A percentile compares a stretch with the other conserved stretches of the same genome.
These are phyloP conservation scores for Cyberlindnera veronae DNA, from an alignment of 805 yeast genomes.

Conservation along the genomic window DNA sequence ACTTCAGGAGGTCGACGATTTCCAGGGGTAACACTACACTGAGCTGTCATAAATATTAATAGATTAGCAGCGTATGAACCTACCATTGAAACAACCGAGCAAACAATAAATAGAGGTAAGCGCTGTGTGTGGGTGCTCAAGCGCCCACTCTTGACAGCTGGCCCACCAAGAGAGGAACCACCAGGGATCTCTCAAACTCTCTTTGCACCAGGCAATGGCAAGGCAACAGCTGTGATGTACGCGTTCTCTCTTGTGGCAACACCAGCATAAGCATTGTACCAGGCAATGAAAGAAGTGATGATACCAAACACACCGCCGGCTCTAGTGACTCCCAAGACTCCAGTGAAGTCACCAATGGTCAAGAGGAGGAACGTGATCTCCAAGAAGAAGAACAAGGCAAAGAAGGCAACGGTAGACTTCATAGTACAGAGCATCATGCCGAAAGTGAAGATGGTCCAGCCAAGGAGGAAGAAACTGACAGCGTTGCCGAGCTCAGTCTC, in stretches of 20 bases:
- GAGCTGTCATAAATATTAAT: too few relatives aligned
- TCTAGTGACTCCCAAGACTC: slow-evolving; percentile 36
- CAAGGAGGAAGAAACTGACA: slow-evolving; percentile 55
- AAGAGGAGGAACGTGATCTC: slow-evolving; percentile 53
- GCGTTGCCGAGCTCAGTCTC: slow-evolving; percentile 42
- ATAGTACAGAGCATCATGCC: slow-evolving; percentile 51
- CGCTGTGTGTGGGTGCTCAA: too few relatives aligned
- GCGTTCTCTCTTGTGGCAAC: slow-evolving; percentile 56
- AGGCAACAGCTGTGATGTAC: slow-evolving; percentile 30
- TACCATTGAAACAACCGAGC: too few relatives aligned
- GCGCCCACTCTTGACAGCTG: too few relatives aligned
- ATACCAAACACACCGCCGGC: slow-evolving; percentile 60
- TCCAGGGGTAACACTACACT: too few relatives aligned
- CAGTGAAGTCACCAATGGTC: slow-evolving; percentile 48
- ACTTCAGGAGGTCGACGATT: too few relatives aligned
- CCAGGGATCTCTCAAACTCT: slow-evolving; percentile 7
- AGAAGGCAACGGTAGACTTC: slow-evolving; percentile 64
- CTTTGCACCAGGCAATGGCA: slow-evolving; percentile 32
- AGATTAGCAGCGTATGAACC: too few relatives aligned
- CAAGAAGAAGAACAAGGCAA: slow-evolving; percentile 50
- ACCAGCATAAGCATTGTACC: slow-evolving; percentile 63
- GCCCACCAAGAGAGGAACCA: too few relatives aligned
- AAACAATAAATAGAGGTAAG: too few relatives aligned
- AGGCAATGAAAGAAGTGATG: slow-evolving; percentile 49
- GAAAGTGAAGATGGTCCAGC: slow-evolving; percentile 62